Evolutionary conservation across 78 protist genomes (phyloP).

Genomic region (Anaeramoeba flamelloides): DNA sequence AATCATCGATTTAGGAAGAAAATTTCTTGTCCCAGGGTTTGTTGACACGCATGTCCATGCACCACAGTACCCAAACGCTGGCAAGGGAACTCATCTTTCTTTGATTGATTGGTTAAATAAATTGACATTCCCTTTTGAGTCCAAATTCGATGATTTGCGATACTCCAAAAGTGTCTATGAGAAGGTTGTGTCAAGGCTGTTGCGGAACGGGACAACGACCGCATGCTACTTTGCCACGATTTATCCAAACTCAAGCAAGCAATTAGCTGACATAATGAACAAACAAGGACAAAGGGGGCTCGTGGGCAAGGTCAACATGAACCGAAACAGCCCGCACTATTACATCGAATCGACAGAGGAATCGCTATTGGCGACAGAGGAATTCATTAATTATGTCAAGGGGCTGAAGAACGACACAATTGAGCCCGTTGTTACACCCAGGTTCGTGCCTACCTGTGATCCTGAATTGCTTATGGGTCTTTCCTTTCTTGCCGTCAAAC

Average conservation of each 20-base stretch:
- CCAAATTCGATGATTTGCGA: conserved; percentile 30
- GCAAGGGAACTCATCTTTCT: conserved; percentile 50
- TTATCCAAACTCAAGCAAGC: conserved; percentile 40
- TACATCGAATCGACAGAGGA: conserved; percentile 47
- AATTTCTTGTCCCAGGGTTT: conserved; percentile 61
- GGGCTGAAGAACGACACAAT: too few relatives aligned
- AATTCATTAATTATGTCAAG: conserved; percentile 20
- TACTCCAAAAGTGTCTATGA: conserved; percentile 43
- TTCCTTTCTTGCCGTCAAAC: conserved; percentile 7
- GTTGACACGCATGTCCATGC: conserved; percentile 75
- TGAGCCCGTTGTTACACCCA: conserved; percentile 43
- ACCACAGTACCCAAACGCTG: conserved; percentile 60
- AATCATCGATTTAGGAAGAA: too few relatives aligned
- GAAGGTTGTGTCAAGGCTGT: conserved; percentile 30
- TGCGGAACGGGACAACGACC: conserved; percentile 57
- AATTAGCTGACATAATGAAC: conserved; percentile 17
- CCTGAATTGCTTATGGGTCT: conserved; percentile 26
- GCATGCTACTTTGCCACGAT: conserved; percentile 56
- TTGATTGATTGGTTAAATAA: conserved; percentile 68
- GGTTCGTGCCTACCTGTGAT: conserved; percentile 59
- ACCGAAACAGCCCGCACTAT: conserved; percentile 56
- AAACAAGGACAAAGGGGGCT: conserved; percentile 59
- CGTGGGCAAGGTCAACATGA: conserved; percentile 65
- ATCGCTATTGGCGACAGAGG: conserved; percentile 17
- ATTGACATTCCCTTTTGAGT: conserved; percentile 62